Conservation (phyloP, 768 basidiomycete species). For the Lactifluus subvellereus region DNA sequence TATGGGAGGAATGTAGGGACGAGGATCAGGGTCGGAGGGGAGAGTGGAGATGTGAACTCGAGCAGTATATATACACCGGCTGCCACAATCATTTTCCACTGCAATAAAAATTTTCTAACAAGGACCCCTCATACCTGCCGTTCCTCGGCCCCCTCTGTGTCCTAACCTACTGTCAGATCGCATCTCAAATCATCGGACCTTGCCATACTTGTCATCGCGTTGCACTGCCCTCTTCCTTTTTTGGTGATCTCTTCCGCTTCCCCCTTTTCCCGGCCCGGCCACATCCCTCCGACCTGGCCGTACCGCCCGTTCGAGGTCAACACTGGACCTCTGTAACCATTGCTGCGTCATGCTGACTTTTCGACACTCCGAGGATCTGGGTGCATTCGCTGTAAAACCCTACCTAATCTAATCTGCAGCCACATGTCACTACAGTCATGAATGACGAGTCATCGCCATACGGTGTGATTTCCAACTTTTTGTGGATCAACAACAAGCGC, state of each 20-base stretch:
- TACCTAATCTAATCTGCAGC: background rate
- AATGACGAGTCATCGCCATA: background rate
- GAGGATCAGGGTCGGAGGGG: slow-evolving; percentile 20
- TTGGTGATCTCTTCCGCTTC: background rate
- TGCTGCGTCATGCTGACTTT: background rate
- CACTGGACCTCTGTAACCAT: no score
- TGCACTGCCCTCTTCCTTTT: background rate
- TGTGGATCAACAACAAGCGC: no score
- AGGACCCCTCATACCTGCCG: background rate
- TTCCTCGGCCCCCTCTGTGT: background rate
- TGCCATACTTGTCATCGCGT: background rate
- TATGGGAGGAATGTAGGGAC: background rate
- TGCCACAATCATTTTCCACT: slow-evolving; percentile 4
- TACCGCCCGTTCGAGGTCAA: background rate
- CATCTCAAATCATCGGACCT: slow-evolving; percentile 13
- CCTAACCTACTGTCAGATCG: background rate
- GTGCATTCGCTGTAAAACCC: no score
- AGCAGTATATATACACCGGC: slow-evolving; percentile 2
- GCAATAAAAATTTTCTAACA: slow-evolving; percentile 4
- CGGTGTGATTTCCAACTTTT: no score
- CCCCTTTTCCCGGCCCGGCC: slow-evolving; percentile 10
- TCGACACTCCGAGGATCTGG: background rate
- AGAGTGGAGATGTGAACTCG: background rate
- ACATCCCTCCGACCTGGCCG: background rate
- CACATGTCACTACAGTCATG: background rate